Evolutionary conservation across 148 eudicot species (phyloP).

Genomic region (Diospyros lotus): DNA sequence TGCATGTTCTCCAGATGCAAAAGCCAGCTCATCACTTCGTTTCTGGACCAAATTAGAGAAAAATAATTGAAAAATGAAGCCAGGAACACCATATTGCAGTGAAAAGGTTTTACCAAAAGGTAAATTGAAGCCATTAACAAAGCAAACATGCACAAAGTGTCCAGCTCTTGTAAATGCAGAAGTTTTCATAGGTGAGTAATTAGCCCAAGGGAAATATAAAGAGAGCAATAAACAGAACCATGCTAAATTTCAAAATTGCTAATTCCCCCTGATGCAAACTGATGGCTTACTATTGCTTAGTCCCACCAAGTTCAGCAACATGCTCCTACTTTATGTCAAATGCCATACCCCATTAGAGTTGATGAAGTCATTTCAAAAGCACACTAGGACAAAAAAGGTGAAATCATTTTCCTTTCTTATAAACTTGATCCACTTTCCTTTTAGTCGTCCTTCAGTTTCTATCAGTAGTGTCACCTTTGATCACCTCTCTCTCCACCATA

Average conservation of each 20-base stretch:
- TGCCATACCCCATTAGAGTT: no score
- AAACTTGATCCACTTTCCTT: background rate
- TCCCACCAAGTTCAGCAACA: background rate
- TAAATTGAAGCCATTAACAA: background rate
- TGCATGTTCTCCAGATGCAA: constrained; percentile 54
- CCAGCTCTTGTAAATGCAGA: background rate
- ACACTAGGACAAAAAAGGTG: no score
- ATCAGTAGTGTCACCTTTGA: background rate
- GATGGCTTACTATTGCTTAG: background rate
- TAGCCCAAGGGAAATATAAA: no score
- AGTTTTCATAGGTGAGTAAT: background rate
- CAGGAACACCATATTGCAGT: background rate
- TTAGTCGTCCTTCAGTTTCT: background rate
- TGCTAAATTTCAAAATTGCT: no score
- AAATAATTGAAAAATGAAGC: background rate
- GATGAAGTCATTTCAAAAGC: no score
- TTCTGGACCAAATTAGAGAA: constrained; percentile 38
- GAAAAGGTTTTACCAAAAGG: background rate
- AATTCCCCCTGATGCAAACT: background rate
- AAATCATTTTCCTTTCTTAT: background rate
- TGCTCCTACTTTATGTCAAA: background rate
- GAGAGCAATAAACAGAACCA: no score
- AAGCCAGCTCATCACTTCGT: constrained; percentile 62
- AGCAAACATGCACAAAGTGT: background rate
- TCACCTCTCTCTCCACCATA: background rate